Evolutionary conservation across 352 stramenopile genomes (phyloP), one percentile per base, ranked within the genome.

Genomic region (Phytophthora cactorum): DNA sequence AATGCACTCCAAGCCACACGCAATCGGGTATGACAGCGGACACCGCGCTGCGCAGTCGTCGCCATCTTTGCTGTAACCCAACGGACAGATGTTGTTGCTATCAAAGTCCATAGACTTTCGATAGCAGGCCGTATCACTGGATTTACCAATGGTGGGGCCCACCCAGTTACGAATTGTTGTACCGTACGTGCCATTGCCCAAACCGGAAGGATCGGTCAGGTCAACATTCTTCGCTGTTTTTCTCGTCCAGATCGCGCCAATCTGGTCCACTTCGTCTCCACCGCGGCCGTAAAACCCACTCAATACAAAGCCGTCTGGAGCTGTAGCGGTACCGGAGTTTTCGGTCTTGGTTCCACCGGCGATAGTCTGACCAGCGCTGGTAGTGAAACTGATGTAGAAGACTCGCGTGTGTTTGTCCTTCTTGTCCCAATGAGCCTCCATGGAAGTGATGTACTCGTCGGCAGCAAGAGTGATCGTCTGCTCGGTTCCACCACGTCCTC

Each of bases 401-500:
- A 86, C 68, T 14, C 69, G 71, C 12, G 78, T 87, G 36, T 63
- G 59, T 4, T 60, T 34, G 31, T 64, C 52, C 25, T 86, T 73
- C 74, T 84, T 75, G n/a, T 22, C 81, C 74, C 66, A 75, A 54
- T 89, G 81, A 27, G 66, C 25, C 54, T 89, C 78, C 45, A 86
- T 69, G 0, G 63, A 70, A 9, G 44, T 70, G 12, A 73, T 70
- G 41, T 41, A 43, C 28, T 76, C 68, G 6, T 69, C 76, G 5
- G 57, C 44, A 34, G 55, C 71, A 0, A 87, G 69, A 54, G 62
- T 71, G 11, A 89, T 68, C n/a, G 66, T 81, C 43, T 72, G 22
- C 5, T 72, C 59, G 2, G 31, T 72, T 55, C 80, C 80, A 14
- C 76, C 80, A 3, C 12, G 52, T 25, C 78, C 78, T 34, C 80